A percentile compares a stretch with the other conserved stretches of the same genome.
These are phyloP conservation scores for Amaranthus cruentus DNA, from an alignment of 148 eudicot species.

Conservation along the genomic window DNA sequence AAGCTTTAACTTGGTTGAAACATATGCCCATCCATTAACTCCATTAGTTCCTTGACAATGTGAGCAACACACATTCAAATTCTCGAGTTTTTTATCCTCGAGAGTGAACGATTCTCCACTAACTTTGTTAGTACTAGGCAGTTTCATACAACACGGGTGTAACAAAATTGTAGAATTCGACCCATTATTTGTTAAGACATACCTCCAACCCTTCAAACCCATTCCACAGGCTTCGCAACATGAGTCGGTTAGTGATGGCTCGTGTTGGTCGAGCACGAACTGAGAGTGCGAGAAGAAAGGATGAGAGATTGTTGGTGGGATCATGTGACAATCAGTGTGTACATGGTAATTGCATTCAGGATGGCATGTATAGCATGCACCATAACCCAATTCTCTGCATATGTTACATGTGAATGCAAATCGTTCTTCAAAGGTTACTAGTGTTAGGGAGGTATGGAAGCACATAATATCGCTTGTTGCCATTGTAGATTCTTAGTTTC, in stretches of 20 bases:
- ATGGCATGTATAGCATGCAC: not conserved
- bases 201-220: not conserved
- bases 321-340: slow-evolving; percentile 4
- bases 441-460: not conserved
- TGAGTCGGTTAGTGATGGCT: not conserved
- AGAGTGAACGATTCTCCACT: not conserved
- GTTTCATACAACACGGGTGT: slow-evolving; percentile 14
- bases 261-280: not conserved
- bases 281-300: not conserved
- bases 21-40: slow-evolving; percentile 11
- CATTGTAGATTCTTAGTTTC: not conserved
- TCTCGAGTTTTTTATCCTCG: not conserved
- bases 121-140: not conserved
- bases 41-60: not conserved
- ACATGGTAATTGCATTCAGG: not conserved
- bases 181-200: not conserved
- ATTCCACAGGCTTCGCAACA: slow-evolving; percentile 6
- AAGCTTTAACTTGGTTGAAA: not conserved
- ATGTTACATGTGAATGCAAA: not conserved
- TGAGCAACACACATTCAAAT: not conserved
- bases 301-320: not conserved
- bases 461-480: not conserved
- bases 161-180: not conserved
- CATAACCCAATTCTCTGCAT: slow-evolving; percentile 6
- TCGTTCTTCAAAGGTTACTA: not conserved